Evolutionary conservation across 768 basidiomycete species (phyloP).

Genomic region (Amyloporia xantha): DNA sequence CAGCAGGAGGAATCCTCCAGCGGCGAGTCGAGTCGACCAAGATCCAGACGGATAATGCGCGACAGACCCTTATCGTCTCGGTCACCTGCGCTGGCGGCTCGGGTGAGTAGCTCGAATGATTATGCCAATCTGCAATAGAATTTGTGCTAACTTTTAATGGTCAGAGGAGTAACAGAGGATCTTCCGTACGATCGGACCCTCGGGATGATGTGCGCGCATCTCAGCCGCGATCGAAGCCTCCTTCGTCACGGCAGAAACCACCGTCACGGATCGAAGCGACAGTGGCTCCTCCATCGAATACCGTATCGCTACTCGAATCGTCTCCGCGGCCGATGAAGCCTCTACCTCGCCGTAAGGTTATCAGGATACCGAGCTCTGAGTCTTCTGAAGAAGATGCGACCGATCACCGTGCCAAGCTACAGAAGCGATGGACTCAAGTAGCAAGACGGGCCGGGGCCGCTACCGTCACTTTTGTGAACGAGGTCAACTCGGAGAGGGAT

Average conservation of each 20-base stretch:
- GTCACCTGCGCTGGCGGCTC: neutral
- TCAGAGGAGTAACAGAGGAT: neutral
- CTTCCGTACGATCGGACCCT: neutral
- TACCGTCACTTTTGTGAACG: conserved; percentile 26
- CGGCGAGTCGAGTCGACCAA: neutral
- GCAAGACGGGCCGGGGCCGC: conserved; percentile 24
- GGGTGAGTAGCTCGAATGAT: too few species aligned
- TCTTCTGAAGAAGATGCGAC: too few species aligned
- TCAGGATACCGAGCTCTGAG: too few species aligned
- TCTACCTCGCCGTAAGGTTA: neutral
- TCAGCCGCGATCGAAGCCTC: neutral
- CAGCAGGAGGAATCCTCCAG: neutral
- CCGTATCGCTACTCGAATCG: too few species aligned
- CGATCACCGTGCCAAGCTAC: too few species aligned
- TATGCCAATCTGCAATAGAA: too few species aligned
- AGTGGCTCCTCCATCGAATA: too few species aligned
- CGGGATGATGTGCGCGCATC: too few species aligned
- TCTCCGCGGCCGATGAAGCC: neutral
- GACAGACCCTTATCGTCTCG: neutral
- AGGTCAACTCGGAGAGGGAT: conserved; percentile 31
- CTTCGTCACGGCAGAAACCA: too few species aligned
- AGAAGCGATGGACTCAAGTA: conserved; percentile 28
- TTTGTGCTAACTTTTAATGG: too few species aligned
- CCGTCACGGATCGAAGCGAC: too few species aligned
- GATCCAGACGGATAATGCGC: neutral